Evolutionary conservation across 371 early-diverging fungal genomes (phyloP).

Genomic region (Mucor piriformis): DNA sequence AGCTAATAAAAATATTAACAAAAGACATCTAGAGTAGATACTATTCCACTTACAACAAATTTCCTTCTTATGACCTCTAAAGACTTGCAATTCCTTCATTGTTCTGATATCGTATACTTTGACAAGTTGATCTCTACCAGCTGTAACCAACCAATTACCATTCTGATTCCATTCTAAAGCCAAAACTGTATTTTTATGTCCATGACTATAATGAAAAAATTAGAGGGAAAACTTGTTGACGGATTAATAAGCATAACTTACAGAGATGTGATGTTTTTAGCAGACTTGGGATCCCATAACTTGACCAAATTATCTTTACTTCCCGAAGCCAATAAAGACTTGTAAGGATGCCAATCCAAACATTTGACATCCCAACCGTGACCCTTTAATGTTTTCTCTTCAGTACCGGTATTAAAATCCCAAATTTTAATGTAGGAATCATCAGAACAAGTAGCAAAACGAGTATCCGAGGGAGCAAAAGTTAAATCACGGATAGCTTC

Average conservation of each 20-base stretch:
- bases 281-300: constrained; percentile 98
- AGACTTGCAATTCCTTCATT: constrained; percentile 93
- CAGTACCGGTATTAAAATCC: constrained; percentile 90
- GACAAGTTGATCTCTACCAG: constrained; percentile 94
- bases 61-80: constrained; percentile 94
- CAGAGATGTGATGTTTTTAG: constrained; percentile 88
- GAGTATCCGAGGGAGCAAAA: constrained; percentile 75
- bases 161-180: constrained; percentile 96
- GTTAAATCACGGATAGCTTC: constrained; percentile 92
- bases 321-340: constrained; percentile 96
- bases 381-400: constrained; percentile 87
- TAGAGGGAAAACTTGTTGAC: too few species aligned
- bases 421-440: constrained; percentile 98
- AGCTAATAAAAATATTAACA: too few species aligned
- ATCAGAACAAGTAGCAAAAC: constrained; percentile 98
- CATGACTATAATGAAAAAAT: constrained; percentile 86
- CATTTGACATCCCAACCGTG: constrained; percentile 99
- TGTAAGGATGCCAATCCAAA: constrained; percentile 98
- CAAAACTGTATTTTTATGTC: constrained; percentile 97
- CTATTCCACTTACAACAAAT: constrained; percentile 89
- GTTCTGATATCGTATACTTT: constrained; percentile 96
- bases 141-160: constrained; percentile 96
- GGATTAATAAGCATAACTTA: constrained; percentile 47
- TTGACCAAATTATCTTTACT: constrained; percentile 98
- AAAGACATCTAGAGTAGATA: too few species aligned